Evolutionary conservation across 2,329 filamentous ascomycete genomes (phyloP).

Genomic region (Plenodomus lindquistii): DNA sequence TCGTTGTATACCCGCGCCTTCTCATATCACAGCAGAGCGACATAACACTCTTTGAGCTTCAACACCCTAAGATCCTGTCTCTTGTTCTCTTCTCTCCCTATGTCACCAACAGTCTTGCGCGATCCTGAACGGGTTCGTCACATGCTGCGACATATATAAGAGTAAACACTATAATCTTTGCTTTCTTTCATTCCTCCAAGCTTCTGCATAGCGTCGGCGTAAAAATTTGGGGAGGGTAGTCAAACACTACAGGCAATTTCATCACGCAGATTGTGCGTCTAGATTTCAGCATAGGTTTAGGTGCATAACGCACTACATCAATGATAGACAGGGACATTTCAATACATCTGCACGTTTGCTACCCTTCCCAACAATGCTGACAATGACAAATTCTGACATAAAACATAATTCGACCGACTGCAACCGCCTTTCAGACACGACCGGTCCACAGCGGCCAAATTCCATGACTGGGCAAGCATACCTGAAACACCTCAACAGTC

Average conservation of each 20-base stretch:
- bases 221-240: slow-evolving; percentile 20
- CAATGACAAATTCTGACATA: background rate
- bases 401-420: background rate
- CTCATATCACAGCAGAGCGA: slow-evolving; percentile 5
- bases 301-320: slow-evolving; percentile 2
- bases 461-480: background rate
- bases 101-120: slow-evolving; percentile 23
- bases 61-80: background rate
- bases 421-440: background rate
- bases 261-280: background rate
- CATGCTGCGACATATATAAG: slow-evolving; percentile 11
- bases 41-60: slow-evolving; percentile 19
- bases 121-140: slow-evolving; percentile 18
- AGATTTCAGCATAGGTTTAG: background rate
- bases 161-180: slow-evolving; percentile 18
- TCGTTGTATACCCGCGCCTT: background rate
- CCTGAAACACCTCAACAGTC: background rate
- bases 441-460: background rate
- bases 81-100: slow-evolving; percentile 1
- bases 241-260: background rate
- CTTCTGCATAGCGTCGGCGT: slow-evolving; percentile 32
- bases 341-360: slow-evolving; percentile 14
- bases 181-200: slow-evolving; percentile 12
- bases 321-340: slow-evolving; percentile 13
- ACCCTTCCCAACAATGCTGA: slow-evolving; percentile 10